Evolutionary conservation across 768 basidiomycete genomes (phyloP).

Genomic region (Pleurotus djamor): DNA sequence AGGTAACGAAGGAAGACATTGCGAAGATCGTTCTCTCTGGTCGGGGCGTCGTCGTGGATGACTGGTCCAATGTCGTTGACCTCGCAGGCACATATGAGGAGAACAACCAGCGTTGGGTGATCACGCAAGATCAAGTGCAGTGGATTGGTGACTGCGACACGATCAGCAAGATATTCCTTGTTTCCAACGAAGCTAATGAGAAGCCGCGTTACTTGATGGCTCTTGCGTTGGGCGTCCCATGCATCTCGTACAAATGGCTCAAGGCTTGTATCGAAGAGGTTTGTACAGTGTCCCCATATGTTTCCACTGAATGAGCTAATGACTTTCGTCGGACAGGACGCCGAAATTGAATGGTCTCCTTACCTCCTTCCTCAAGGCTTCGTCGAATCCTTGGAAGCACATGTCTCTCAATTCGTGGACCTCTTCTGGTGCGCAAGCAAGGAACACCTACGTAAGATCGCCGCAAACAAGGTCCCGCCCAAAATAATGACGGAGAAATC

Average conservation of each 20-base stretch:
- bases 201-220: conserved; percentile 83
- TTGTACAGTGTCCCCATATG: conserved; percentile 13
- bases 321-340: conserved; percentile 22
- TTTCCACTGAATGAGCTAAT: background rate
- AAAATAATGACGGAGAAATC: conserved; percentile 55
- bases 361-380: conserved; percentile 66
- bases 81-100: conserved; percentile 49
- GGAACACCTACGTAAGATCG: conserved; percentile 58
- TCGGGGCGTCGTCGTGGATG: conserved; percentile 59
- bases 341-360: conserved; percentile 54
- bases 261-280: conserved; percentile 30
- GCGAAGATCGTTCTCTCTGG: conserved; percentile 36
- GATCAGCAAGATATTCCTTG: conserved; percentile 57
- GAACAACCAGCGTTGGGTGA: conserved; percentile 50
- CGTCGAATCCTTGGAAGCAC: conserved; percentile 26
- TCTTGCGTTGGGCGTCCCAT: conserved; percentile 85
- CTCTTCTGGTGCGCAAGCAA: conserved; percentile 43
- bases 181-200: conserved; percentile 62
- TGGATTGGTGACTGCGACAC: conserved; percentile 36
- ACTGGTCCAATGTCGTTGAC: conserved; percentile 53
- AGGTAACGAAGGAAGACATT: conserved; percentile 39
- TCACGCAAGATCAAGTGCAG: conserved; percentile 43
- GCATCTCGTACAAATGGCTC: conserved; percentile 61
- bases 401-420: conserved; percentile 46
- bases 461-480: conserved; percentile 49